Evolutionary conservation across 208 protist species (phyloP).

Genomic region (Giardia duodenalis): DNA sequence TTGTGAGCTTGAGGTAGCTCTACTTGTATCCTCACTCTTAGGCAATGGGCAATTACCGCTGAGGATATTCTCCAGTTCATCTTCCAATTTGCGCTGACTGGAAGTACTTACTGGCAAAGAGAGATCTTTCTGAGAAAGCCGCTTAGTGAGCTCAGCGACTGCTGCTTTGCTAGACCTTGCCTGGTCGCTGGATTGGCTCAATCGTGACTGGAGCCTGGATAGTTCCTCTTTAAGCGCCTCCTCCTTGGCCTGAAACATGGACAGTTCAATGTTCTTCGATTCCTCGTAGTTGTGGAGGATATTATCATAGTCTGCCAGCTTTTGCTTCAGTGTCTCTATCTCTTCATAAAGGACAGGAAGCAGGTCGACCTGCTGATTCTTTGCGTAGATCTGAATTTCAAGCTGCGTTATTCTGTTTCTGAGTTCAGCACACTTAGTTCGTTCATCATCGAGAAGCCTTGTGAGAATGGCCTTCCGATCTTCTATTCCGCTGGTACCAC

Average conservation of each 20-base stretch:
- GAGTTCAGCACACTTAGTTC: not conserved
- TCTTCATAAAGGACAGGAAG: not conserved
- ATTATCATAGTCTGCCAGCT: not conserved
- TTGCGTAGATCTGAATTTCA: not conserved
- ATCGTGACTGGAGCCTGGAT: not conserved
- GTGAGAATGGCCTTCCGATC: not conserved
- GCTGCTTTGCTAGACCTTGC: not conserved
- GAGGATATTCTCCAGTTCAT: too few species aligned
- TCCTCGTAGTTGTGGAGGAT: not conserved
- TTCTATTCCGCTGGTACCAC: not conserved
- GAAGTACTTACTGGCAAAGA: too few species aligned
- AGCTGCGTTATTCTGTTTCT: not conserved
- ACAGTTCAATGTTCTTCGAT: not conserved
- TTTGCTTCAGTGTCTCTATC: not conserved
- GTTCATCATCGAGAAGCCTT: not conserved
- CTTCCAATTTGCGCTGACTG: too few species aligned
- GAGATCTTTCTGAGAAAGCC: not conserved
- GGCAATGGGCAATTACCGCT: too few species aligned
- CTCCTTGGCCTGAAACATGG: not conserved
- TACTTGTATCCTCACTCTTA: too few species aligned
- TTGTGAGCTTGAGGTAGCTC: too few species aligned
- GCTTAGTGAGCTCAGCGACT: not conserved
- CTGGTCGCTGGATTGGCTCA: not conserved
- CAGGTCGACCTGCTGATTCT: not conserved
- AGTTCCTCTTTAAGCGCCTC: not conserved